phyloP scores from a whole-genome alignment of 176 grass and related monocot genomes.

The Saccharum spontaneum region DNA sequence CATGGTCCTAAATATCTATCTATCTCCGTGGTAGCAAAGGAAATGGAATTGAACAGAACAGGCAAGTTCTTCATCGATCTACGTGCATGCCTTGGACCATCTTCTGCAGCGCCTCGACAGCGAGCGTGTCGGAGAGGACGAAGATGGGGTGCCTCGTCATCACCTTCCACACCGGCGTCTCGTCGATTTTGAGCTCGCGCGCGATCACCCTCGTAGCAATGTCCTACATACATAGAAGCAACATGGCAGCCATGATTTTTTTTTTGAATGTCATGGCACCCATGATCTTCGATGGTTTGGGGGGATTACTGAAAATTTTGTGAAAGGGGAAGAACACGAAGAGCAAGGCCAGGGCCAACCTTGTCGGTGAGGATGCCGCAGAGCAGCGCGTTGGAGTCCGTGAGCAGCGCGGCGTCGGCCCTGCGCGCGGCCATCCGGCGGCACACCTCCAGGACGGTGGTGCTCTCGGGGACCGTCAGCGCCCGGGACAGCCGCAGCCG shows the following conservation, averaged over 20 bases:
- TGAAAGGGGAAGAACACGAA: not conserved
- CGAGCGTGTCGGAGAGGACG: slow-evolving; percentile 68
- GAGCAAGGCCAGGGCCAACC: not conserved
- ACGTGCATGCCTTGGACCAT: slow-evolving; percentile 64
- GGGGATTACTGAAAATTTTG: not conserved
- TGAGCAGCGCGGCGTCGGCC: slow-evolving; percentile 71
- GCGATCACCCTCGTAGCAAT: slow-evolving; percentile 58
- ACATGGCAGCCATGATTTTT: too few relatives aligned
- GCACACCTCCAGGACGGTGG: slow-evolving; percentile 69
- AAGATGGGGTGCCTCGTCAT: slow-evolving; percentile 79
- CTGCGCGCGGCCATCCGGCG: slow-evolving; percentile 61
- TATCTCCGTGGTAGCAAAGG: not conserved
- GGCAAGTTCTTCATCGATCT: too few relatives aligned
- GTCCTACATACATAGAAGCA: slow-evolving; percentile 21
- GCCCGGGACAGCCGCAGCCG: slow-evolving; percentile 65
- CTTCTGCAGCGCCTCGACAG: slow-evolving; percentile 72
- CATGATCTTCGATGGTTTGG: not conserved
- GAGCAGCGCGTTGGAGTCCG: slow-evolving; percentile 73
- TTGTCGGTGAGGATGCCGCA: slow-evolving; percentile 85
- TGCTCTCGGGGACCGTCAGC: slow-evolving; percentile 80
- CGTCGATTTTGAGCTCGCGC: slow-evolving; percentile 54
- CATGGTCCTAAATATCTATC: too few relatives aligned
- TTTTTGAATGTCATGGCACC: too few relatives aligned
- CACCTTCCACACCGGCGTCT: slow-evolving; percentile 66
- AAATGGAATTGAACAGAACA: not conserved